These are phyloP conservation scores for Colletotrichum sp. DNA, from an alignment of 2,329 filamentous ascomycete genomes.

Conservation along the genomic window DNA sequence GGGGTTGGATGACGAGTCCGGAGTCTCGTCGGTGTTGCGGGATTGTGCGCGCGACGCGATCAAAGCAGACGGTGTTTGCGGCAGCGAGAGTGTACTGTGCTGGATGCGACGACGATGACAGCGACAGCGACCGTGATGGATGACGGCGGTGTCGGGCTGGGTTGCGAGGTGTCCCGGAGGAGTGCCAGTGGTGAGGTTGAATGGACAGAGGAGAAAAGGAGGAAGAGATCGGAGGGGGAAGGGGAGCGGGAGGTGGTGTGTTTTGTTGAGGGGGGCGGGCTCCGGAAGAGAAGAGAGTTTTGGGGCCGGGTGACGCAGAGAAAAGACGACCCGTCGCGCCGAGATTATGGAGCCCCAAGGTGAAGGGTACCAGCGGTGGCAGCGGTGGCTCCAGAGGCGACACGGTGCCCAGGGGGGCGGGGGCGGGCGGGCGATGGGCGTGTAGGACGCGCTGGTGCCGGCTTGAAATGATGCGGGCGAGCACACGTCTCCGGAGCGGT, in stretches of 20 bases:
- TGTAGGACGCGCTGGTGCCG: not conserved
- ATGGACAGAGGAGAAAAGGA: not conserved
- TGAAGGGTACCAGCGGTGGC: not conserved
- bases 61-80: not conserved
- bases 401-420: conserved; percentile 1
- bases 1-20: not conserved
- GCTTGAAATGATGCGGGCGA: not conserved
- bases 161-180: not conserved
- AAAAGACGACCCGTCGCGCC: conserved; percentile 21
- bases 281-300: conserved; percentile 21
- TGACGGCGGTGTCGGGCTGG: not conserved
- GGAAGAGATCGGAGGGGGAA: conserved; percentile 10
- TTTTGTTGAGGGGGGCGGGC: conserved; percentile 22
- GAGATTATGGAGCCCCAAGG: conserved; percentile 17
- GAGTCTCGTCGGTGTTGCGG: not conserved
- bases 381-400: conserved; percentile 16
- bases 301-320: conserved; percentile 21
- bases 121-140: not conserved
- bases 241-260: conserved; percentile 12
- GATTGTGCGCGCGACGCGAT: conserved; percentile 4
- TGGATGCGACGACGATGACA: not conserved
- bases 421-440: not conserved
- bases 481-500: not conserved
- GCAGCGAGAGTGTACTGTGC: not conserved
- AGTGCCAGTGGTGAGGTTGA: not conserved